phyloP scores from a whole-genome alignment of 1,284 basidiomycete genomes.

The Agroathelia rolfsii region DNA sequence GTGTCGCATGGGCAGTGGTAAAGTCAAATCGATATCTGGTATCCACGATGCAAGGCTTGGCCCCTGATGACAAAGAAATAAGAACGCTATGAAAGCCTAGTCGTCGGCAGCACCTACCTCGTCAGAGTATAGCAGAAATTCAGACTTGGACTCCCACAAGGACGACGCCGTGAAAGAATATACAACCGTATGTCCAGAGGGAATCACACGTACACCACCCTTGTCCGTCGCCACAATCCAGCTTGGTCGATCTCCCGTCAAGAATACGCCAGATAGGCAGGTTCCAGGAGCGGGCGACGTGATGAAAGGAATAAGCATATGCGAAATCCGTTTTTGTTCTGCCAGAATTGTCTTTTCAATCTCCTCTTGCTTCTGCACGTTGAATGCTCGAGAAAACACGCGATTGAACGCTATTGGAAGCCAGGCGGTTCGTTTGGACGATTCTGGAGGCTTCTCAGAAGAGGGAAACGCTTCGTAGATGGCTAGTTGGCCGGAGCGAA shows the following conservation, averaged over 20 bases:
- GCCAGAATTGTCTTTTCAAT: constrained; percentile 55
- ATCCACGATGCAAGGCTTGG: constrained; percentile 78
- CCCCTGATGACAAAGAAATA: constrained; percentile 43
- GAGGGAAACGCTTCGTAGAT: constrained; percentile 63
- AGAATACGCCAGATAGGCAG: constrained; percentile 70
- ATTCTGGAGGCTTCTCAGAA: constrained; percentile 27
- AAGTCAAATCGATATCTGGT: constrained; percentile 60
- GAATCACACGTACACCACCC: constrained; percentile 51
- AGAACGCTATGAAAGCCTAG: constrained; percentile 12
- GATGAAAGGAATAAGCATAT: constrained; percentile 59
- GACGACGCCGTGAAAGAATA: constrained; percentile 79
- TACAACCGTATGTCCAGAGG: constrained; percentile 62
- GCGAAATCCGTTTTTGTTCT: constrained; percentile 60
- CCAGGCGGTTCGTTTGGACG: constrained; percentile 32
- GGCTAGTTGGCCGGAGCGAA: constrained; percentile 71
- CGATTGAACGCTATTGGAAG: constrained; percentile 75
- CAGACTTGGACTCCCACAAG: constrained; percentile 67
- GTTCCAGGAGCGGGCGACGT: constrained; percentile 42
- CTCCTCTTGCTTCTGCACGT: constrained; percentile 48
- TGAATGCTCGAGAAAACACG: constrained; percentile 55
- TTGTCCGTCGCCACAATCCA: constrained; percentile 79
- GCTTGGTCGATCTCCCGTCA: constrained; percentile 79
- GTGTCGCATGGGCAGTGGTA: constrained; percentile 62
- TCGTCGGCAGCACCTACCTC: constrained; percentile 42
- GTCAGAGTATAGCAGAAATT: constrained; percentile 78